Base-by-base conservation (phyloP, 2,329 filamentous ascomycete species). In the Aspergillus sp. region DNA sequence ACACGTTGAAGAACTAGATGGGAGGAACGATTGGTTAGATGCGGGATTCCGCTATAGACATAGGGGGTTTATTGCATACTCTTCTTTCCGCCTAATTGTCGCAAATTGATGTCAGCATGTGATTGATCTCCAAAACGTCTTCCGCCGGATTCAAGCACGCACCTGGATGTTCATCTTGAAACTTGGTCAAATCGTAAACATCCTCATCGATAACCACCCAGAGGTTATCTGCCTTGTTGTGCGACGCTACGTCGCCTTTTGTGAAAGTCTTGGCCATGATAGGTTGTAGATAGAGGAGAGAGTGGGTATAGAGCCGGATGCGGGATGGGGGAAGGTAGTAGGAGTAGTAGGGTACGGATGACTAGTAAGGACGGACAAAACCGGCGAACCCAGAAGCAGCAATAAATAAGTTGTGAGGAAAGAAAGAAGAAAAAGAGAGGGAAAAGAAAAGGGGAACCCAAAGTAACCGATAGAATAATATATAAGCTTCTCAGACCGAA, bases 141-240 rank as follows among this genome's bases (percentile, higher is more conserved):
- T 39, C 25, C 27, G 42, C 15, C 32, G 17, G 27, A 25, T 13
- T n/a, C 49, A 19, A 30, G 44, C 51, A 57, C 57, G 36, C 48
- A 79, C 78, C 79, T 70, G 90, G 91, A 76, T 94, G 90, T 66
- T 93, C 90, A 62, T 93, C 88, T 75, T 91, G 89, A 76, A 94
- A 94, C 73, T 88, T 92, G 69, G 92, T 96, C 70, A 98, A 76
- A 74, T 99, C 94, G 78, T 96, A 98, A 68, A 98, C 94, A 78
- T 98, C 94, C 71, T 93, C 90, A 68, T 98, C 94, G 67, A 98
- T 88, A 66, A 96, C 86, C 72, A 98, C 91, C 86, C 88, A 98
- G 63, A 97, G 83, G 74, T 88, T 89, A 73, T 92, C 87, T 49
- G 88, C 78, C 81, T 94, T 96, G 84, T 92, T 96, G 79, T 98